Base-by-base conservation (phyloP, 768 basidiomycete species). In the Termitomyces sp. region DNA sequence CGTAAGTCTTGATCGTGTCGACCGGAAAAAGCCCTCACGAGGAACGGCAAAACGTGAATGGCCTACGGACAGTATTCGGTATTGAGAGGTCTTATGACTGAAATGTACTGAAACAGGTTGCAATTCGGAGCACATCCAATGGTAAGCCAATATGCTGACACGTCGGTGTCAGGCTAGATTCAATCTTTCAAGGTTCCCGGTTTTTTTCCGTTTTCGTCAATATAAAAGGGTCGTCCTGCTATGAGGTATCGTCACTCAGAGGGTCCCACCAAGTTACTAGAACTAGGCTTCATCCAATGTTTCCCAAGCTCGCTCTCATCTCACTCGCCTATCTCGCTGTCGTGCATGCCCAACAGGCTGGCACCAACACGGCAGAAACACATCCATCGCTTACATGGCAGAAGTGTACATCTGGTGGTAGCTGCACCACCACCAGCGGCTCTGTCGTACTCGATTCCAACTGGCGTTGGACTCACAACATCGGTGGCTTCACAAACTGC, bases 381-480 rank as follows among this genome's bases (percentile, higher is more conserved):
- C 78, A 81, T 64, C 80, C 80, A 13, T 42, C 68, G n/a, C 68
- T 81, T 38, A 65, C 74, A 46, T 75, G 70, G 68, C 70, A 73
- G 81, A 77, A 76, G 55, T 83, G 82, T 69, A 77, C 81, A 68
- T 75, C 80, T 36, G 53, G 66, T 32, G 76, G 78, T 49, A 68
- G 70, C 33, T 81, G 81, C 72, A 72, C 69, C 16, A 73, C 72
- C 20, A 65, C 66, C 40, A 63, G 67, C 24, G 72, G 72, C 8
- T 53, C 69, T 28, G 72, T 84, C 64, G 76, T 77, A 46, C 75
- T 84, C 68, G 82, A 83, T 69, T 65, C 77, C 61, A 82, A 83
- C 75, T 84, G 81, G 81, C 80, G 82, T 60, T 83, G 80, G 80
- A 66, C 79, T 40, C 78, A 81, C 68, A 64, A 66, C 51, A 71